Base-by-base conservation (phyloP, 208 protist species). In the Leishmania lainsoni region DNA sequence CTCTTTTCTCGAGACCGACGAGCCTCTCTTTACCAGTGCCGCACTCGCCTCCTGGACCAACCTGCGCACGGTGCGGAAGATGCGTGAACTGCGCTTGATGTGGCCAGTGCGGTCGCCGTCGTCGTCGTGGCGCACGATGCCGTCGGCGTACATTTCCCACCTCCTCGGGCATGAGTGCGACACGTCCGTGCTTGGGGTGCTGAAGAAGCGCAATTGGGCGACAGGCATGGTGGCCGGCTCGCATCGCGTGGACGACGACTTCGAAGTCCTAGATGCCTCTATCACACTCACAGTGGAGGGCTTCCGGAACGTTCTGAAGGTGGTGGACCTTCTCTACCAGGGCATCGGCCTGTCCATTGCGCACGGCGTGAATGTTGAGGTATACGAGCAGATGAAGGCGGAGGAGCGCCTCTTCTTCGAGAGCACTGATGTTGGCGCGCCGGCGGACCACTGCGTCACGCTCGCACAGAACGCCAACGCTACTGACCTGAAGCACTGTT, bases 151-250 rank as follows among this genome's bases (percentile, higher is more conserved):
- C 78, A 83, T 96, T 8, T 89, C 90, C 9, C 95, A 99, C 86
- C 81, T 99, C 29, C 79, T 99, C 61, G 98, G 98, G 1, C 98
- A 99, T 77, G 98, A 99, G 90, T 96, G 95, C 58, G 80, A 95
- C 74, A 92, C 89, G n/a, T 97, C 93, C 49, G 81, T 98, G 6
- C 79, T 99, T 42, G 89, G 93, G n/a, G 71, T 95, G 26, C 83
- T 98, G 48, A 96, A 98, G 81, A 54, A 79, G 59, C 86, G 79
- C 56, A 91, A 94, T 42, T 87, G 89, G 76, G 95, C 90, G 1
- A 94, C 89, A 10, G 85, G 42, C 29, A 92, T 99, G 81, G 39
- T 89, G n/a, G 94, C 89, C 49, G 96, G 97, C 12, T 22, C 79
- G n/a, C 29, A 74, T 49, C 77, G 76, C 39, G 52, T 92, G 58